Conservation (phyloP, 176 grass and related monocot species). For the Zea luxurians region DNA sequence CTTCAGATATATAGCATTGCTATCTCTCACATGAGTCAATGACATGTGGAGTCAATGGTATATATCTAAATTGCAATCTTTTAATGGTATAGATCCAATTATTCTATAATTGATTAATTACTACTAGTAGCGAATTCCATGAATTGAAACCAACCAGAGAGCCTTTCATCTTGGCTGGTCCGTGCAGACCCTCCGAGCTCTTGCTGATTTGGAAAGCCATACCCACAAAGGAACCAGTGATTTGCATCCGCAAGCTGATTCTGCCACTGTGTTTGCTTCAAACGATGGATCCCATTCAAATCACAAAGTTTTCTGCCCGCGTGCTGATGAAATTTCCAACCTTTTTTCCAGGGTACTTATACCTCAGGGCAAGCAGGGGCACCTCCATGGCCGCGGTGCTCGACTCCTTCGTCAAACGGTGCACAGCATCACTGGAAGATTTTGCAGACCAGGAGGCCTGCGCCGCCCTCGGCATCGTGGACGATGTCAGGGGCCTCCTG, state of each 20-base stretch:
- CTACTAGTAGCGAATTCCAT: neutral
- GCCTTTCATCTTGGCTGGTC: neutral
- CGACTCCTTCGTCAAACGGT: constrained; percentile 55
- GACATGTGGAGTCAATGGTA: too few species aligned
- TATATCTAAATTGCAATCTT: too few species aligned
- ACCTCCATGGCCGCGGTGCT: constrained; percentile 64
- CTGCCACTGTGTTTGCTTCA: neutral
- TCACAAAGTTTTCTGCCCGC: neutral
- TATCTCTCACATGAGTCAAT: too few species aligned
- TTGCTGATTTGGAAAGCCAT: neutral
- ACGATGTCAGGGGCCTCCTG: constrained; percentile 52
- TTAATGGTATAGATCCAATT: too few species aligned
- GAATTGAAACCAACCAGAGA: neutral
- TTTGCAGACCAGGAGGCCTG: constrained; percentile 49
- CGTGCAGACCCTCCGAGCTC: neutral
- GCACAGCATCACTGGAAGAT: constrained; percentile 37
- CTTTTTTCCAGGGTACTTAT: constrained; percentile 13
- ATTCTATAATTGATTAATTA: neutral
- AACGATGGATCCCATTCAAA: neutral
- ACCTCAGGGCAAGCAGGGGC: neutral
- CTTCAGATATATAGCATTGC: too few species aligned
- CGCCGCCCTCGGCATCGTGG: constrained; percentile 46
- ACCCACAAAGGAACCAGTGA: neutral
- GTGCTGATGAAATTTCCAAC: neutral
- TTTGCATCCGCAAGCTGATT: neutral